Evolutionary conservation across 2,329 filamentous ascomycete species (phyloP).

Genomic region (Penicillium polonicum): DNA sequence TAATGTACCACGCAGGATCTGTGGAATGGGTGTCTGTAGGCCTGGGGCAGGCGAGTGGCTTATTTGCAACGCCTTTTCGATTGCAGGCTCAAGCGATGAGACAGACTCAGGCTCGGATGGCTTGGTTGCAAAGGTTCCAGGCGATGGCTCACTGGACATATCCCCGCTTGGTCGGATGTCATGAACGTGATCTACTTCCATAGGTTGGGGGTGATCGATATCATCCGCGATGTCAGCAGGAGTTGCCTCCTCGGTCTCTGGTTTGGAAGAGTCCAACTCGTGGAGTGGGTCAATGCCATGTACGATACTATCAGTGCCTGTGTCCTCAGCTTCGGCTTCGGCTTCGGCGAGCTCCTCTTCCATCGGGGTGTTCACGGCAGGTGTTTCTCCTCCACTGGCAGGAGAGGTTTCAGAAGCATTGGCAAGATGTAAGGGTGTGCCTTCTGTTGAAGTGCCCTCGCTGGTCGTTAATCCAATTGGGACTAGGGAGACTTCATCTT

Average conservation of each 20-base stretch:
- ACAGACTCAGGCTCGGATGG: slow-evolving; percentile 47
- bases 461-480: slow-evolving; percentile 31
- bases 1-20: slow-evolving; percentile 80
- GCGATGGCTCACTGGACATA: slow-evolving; percentile 44
- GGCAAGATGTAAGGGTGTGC: slow-evolving; percentile 25
- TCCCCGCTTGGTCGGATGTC: slow-evolving; percentile 32
- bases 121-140: slow-evolving; percentile 45
- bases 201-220: slow-evolving; percentile 7
- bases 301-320: neutral
- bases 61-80: slow-evolving; percentile 36
- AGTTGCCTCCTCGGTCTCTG: neutral
- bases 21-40: slow-evolving; percentile 70
- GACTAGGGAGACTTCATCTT: slow-evolving; percentile 39
- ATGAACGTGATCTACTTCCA: slow-evolving; percentile 20
- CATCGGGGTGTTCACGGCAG: slow-evolving; percentile 15
- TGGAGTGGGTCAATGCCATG: neutral
- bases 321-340: neutral
- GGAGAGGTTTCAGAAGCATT: slow-evolving; percentile 19
- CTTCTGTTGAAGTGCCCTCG: slow-evolving; percentile 26
- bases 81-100: slow-evolving; percentile 40
- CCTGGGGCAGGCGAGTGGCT: slow-evolving; percentile 44
- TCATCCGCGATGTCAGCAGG: neutral
- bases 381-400: slow-evolving; percentile 13
- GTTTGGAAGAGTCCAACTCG: neutral
- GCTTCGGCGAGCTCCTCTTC: slow-evolving; percentile 1